Evolutionary conservation across 1,284 basidiomycete species (phyloP), one percentile per base, ranked within the genome.

Genomic region (Macrocystidia cucumis): DNA sequence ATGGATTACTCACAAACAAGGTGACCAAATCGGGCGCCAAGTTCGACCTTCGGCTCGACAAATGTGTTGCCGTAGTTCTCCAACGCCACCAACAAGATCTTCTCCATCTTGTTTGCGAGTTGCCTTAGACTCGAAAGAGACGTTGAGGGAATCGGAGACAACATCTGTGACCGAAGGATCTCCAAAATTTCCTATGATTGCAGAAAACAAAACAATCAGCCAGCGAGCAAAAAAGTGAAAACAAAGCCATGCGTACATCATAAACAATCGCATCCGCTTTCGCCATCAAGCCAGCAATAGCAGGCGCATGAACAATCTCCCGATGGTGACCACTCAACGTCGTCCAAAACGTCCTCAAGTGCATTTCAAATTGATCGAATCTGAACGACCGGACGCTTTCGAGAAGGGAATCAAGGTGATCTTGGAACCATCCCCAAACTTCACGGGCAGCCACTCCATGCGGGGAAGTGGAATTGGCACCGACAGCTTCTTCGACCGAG

Each of bases 91-190:
- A 90, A 64, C 13, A 91, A 63, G 34, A 90, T 84, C 57, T 90
- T 89, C 54, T 91, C 86, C 87, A 91, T 89, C 63, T 89, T 89
- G 52, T 85, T 75, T n/a, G 86, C 87, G 37, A 91, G 65, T 51
- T 85, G 81, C 28, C 87, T 78, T 39, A 91, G 63, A 47, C 72
- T 81, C 11, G 72, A 71, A 34, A 90, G 57, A 3, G 84, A 75
- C 23, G 74, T 51, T 4, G 81, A 61, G 1, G 82, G 66, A 32
- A 91, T 82, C 12, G 82, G 75, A 3, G 81, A 82, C 18, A 90
- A 67, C 72, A 89, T 85, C 54, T 89, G 86, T 4, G 80, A 81
- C 31, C 86, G 74, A 43, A 91, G 65, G 41, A 84, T 74, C 54
- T 91, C 87, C 34, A 91, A 63, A 47, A 90, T 88, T 80, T 89